Base-by-base conservation (phyloP, 1,284 basidiomycete species). In the Inonotus hispidus region DNA sequence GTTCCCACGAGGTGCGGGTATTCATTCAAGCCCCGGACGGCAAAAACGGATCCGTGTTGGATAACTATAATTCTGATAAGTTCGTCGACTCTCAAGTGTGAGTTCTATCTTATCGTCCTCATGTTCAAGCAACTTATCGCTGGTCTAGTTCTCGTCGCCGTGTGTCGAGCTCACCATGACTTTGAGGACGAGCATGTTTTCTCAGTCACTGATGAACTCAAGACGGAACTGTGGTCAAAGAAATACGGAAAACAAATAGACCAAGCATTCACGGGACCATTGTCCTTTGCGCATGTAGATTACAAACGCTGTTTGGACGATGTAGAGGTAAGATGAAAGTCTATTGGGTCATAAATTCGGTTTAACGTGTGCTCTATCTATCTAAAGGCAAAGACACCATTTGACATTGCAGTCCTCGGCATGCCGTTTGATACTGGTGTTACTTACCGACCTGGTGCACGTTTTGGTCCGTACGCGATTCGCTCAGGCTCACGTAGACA, bases 391-490 rank as follows among this genome's bases (percentile, higher is more conserved):
- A 54, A 46, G 41, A 70, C 68, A 4, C 61, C 71, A 3, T 90
- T 89, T 68, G 89, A 92, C 69, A 83, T 92, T 60, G 90, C 88
- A 1, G 71, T 93, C 46, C 73, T 93, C 7, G 92, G 91, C 5
- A 84, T 92, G 76, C 91, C 90, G 0, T 92, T 93, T 68, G 91
- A 93, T 68, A 92, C 89, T 3, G 81, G 77, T 1, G 85, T 87
- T 16, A 79, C 79, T 0, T 91, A 88, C 68, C 76, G 90, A 61
- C 81, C 87, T 56, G 88, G 87, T 62, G 90, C 90, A 27, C 82
- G 91, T 2, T 93, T 93, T 74, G 91, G 91, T 10, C 91, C 90
- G 1, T 82, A 81, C 67, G 90, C 87, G 5, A 93, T 93, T 67
- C 84, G 90, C 35, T 85, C 87, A 8, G 90, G 89, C 3, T 88